Conservation (phyloP, 345 rosid species). For the Melaleuca alternifolia region DNA sequence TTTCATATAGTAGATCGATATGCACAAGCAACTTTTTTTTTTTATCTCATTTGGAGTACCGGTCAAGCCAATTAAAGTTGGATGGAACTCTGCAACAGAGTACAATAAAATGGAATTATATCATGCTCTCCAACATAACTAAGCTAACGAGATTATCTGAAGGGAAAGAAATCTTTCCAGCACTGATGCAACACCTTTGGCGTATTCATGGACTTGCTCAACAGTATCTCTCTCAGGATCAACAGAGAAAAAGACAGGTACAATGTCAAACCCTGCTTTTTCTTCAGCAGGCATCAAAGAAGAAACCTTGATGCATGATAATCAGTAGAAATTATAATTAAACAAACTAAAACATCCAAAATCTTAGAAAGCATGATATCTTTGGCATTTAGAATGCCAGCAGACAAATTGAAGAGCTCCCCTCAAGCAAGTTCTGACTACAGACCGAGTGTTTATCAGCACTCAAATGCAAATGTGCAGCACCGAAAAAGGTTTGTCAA, state of each 20-base stretch:
- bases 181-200: too few relatives aligned
- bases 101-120: not conserved
- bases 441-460: not conserved
- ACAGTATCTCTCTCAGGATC: conserved; percentile 97
- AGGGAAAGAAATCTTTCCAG: not conserved
- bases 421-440: not conserved
- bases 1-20: conserved; percentile 95
- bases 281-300: conserved; percentile 39
- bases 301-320: not conserved
- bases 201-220: conserved; percentile 87
- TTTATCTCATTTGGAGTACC: conserved; percentile 75
- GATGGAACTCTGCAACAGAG: conserved; percentile 67
- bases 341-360: not conserved
- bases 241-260: conserved; percentile 79
- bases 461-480: not conserved
- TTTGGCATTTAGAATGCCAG: not conserved
- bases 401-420: not conserved
- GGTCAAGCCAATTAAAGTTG: conserved; percentile 74
- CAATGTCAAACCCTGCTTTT: conserved; percentile 58
- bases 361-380: not conserved
- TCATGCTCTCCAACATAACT: not conserved
- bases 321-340: not conserved
- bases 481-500: not conserved
- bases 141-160: not conserved
- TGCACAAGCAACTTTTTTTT: conserved; percentile 73